Base-by-base conservation (phyloP, 257 asterid genomes). In the Solanum etuberosum region DNA sequence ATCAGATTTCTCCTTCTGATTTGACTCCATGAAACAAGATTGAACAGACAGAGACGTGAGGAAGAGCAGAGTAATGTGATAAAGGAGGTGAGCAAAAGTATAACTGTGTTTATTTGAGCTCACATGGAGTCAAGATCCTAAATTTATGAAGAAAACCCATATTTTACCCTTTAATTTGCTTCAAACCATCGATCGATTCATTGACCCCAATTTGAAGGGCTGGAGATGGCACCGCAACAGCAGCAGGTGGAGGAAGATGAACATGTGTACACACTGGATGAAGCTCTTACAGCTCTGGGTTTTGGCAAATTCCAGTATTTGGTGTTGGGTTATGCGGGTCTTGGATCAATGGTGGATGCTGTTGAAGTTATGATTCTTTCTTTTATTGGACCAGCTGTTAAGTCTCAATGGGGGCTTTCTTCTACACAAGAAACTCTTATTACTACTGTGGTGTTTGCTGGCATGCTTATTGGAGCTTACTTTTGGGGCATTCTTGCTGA, bases 351-450 rank as follows among this genome's bases (percentile, higher is more conserved):
- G 90, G 92, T 94, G 11, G 98, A 93, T 88, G 93, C 98, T 31
- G 93, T 95, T 96, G 98, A 95, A 85, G 91, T 95, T 84, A 94
- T 93, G 96, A 92, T 95, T 67, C 91, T 95, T 25, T 94, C 98
- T 9, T 94, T 94, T 86, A 91, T 95, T 15, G 98, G 98, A 29
- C 94, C 96, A 38, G 92, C 93, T 40, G 93, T 95, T n/a, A 91
- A 87, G 90, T 83, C 88, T 14, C 88, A 91, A 54, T 95, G 98
- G 98, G 94, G 91, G 6, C 94, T 95, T 90, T 93, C 98, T 23
- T 85, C 97, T 13, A 88, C 88, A 7, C 90, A 94, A 87, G 97
- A 95, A 87, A 92, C 94, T 88, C 88, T 93, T 71, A 90, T 94
- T 51, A 93, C 98, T 34, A 91, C 95, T 4, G 92, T 92, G 77